phyloP scores from a whole-genome alignment of 306 rosid genomes.

The Inga oerstediana region DNA sequence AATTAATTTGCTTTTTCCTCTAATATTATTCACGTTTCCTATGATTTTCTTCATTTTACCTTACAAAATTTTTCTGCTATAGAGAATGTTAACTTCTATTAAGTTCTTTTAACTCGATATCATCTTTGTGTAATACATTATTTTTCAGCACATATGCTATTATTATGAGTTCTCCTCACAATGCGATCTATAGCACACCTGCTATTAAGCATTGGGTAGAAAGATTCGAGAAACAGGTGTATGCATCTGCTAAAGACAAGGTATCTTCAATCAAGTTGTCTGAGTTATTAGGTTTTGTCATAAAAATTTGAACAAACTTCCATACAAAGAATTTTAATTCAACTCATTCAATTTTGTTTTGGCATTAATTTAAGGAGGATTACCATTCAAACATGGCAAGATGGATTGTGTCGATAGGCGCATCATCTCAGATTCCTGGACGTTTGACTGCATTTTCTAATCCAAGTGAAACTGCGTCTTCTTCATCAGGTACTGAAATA shows the following conservation, averaged over 20 bases:
- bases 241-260: constrained; percentile 19
- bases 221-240: constrained; percentile 2
- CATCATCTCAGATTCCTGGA: background rate
- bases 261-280: constrained; percentile 24
- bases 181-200: background rate
- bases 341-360: background rate
- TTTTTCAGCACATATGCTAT: constrained; percentile 1
- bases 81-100: background rate
- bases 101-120: constrained; percentile 3
- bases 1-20: background rate
- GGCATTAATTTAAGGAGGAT: constrained; percentile 30
- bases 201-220: background rate
- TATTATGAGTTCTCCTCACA: background rate
- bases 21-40: constrained; percentile 11
- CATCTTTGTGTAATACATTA: constrained; percentile 7
- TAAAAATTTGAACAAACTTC: constrained; percentile 1
- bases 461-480: constrained; percentile 3
- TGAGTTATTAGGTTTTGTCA: background rate
- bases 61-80: background rate
- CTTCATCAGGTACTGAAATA: constrained; percentile 3
- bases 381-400: constrained; percentile 8
- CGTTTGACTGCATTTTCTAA: background rate
- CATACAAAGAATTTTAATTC: background rate
- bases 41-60: constrained; percentile 20
- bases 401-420: background rate